A percentile compares a stretch with the other conserved stretches of the same genome.
Conservation (phyloP, 1,139 yeast species). For the Suhomyces wounanorum region DNA sequence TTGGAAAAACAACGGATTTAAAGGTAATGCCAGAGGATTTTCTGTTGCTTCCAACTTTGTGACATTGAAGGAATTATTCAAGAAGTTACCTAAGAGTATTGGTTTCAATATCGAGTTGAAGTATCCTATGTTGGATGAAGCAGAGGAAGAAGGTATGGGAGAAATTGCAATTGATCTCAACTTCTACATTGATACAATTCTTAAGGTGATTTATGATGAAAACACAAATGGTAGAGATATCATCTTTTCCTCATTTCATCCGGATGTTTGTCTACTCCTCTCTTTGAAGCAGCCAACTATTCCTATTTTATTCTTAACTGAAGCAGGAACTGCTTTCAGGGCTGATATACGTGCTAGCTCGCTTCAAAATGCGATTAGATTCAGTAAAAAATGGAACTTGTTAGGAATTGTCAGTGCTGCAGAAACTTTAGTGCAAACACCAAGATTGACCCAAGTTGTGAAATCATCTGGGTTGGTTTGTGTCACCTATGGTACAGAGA, state of each 20-base stretch:
- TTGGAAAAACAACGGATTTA: slow-evolving; percentile 82
- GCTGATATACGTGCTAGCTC: slow-evolving; percentile 89
- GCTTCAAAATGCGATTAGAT: slow-evolving; percentile 86
- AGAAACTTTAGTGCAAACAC: slow-evolving; percentile 78
- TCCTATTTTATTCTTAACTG: slow-evolving; percentile 87
- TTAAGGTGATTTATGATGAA: slow-evolving; percentile 75
- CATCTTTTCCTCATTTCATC: slow-evolving; percentile 91
- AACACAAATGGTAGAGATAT: slow-evolving; percentile 80
- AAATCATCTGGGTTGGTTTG: slow-evolving; percentile 91
- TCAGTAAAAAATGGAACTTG: slow-evolving; percentile 88
- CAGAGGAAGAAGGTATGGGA: slow-evolving; percentile 86
- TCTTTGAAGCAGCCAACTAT: slow-evolving; percentile 92
- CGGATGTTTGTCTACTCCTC: slow-evolving; percentile 83
- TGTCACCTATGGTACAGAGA: slow-evolving; percentile 85
- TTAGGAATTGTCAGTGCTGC: slow-evolving; percentile 94
- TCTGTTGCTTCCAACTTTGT: slow-evolving; percentile 92
- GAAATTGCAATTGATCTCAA: slow-evolving; percentile 83
- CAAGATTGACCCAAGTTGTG: slow-evolving; percentile 84
- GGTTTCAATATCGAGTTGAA: slow-evolving; percentile 96
- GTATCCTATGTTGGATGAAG: slow-evolving; percentile 95
- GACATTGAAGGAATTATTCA: slow-evolving; percentile 81
- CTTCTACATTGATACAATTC: slow-evolving; percentile 82
- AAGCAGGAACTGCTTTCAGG: slow-evolving; percentile 80
- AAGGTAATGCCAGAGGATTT: slow-evolving; percentile 88
- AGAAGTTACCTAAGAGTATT: slow-evolving; percentile 75